These are phyloP conservation scores for Thuidium tamariscinum DNA, from an alignment of 225 moss, liverwort and hornwort genomes.

Conservation along the genomic window DNA sequence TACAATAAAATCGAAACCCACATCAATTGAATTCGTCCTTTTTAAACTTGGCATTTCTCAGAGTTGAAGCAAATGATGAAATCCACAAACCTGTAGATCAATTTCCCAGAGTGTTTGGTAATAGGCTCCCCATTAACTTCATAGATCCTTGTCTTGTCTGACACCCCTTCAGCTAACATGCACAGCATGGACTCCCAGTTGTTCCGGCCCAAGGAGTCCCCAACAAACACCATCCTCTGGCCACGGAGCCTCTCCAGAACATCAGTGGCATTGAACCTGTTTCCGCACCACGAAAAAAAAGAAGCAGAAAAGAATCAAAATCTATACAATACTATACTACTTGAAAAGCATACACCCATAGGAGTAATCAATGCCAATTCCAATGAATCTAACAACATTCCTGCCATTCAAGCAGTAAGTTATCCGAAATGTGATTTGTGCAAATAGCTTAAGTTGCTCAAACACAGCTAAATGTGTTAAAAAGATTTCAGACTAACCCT, in stretches of 20 bases:
- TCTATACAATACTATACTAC: not conserved
- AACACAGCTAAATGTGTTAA: too few relatives aligned
- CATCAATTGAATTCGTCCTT: not conserved
- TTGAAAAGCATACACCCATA: not conserved
- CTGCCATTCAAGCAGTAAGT: not conserved
- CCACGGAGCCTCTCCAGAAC: conserved; percentile 62
- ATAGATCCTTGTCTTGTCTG: conserved; percentile 49
- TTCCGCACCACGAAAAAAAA: too few relatives aligned
- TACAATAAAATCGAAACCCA: too few relatives aligned
- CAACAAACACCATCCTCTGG: conserved; percentile 65
- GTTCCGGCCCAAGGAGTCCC: conserved; percentile 85
- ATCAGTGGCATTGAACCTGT: conserved; percentile 43
- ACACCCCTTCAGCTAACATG: conserved; percentile 61
- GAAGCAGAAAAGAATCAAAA: too few relatives aligned
- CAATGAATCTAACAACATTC: too few relatives aligned
- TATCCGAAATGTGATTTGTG: not conserved
- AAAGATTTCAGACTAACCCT: not conserved
- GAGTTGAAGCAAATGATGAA: not conserved
- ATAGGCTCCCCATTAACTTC: conserved; percentile 62
- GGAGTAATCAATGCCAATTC: not conserved
- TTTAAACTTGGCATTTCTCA: not conserved
- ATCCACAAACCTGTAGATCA: conserved; percentile 30
- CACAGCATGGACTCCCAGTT: conserved; percentile 95
- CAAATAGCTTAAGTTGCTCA: not conserved
- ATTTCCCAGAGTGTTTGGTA: conserved; percentile 55